Conservation (phyloP, 768 basidiomycete species). For the Mycena galericulata region DNA sequence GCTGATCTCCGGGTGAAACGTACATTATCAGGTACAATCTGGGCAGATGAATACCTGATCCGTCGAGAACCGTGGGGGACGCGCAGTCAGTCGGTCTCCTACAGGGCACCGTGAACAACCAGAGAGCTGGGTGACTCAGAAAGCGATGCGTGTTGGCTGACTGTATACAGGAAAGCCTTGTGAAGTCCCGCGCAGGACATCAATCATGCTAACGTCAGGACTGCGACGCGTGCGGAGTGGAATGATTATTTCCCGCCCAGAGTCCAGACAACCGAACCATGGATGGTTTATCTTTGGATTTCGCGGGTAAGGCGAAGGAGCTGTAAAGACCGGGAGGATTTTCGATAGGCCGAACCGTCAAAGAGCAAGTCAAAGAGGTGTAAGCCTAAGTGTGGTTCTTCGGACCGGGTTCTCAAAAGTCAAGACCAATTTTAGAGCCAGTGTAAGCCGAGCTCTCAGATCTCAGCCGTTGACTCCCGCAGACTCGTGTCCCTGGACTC, state of each 20-base stretch:
- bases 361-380: too few relatives aligned
- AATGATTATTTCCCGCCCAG: neutral
- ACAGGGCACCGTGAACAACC: conserved; percentile 11
- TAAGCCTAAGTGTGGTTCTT: neutral
- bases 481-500: too few relatives aligned
- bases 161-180: neutral
- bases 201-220: conserved; percentile 32
- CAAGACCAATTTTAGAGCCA: conserved; percentile 1
- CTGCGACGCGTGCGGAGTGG: conserved; percentile 35
- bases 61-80: neutral
- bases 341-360: neutral
- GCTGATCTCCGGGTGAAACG: conserved; percentile 37
- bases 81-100: neutral
- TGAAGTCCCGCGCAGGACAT: conserved; percentile 4
- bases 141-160: conserved; percentile 27
- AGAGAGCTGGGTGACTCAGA: conserved; percentile 22
- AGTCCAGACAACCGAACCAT: too few relatives aligned
- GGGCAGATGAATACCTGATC: conserved; percentile 25
- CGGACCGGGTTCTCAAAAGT: neutral
- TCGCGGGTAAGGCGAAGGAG: too few relatives aligned
- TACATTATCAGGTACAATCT: conserved; percentile 30
- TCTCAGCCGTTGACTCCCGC: neutral
- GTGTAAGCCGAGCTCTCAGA: conserved; percentile 7
- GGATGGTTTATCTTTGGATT: too few relatives aligned
- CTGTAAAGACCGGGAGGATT: neutral